Percentiles rank a stretch among this genome's conserved stretches.
Conservation (phyloP, 1,139 yeast species). For the Candida tropicalis region DNA sequence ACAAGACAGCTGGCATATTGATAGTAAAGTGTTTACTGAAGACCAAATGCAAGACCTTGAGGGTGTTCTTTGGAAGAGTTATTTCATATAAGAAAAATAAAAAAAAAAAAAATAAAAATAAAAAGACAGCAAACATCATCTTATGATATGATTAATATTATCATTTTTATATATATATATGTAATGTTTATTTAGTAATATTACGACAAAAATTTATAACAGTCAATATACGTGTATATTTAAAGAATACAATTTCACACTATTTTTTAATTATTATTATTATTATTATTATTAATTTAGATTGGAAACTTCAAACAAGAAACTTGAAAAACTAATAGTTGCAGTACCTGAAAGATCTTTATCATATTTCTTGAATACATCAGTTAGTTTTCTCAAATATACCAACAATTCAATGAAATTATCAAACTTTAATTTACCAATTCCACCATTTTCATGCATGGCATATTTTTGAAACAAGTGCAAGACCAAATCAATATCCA, state of each 20-base stretch:
- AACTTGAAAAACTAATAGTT: conserved; percentile 76
- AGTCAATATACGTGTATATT: neutral
- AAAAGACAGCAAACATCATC: too few relatives aligned
- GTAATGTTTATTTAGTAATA: neutral
- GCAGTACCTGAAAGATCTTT: conserved; percentile 76
- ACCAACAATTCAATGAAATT: conserved; percentile 80
- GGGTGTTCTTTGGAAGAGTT: conserved; percentile 93
- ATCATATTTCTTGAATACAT: conserved; percentile 77
- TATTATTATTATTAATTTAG: conserved; percentile 18
- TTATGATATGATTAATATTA: too few relatives aligned
- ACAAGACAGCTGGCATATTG: conserved; percentile 97
- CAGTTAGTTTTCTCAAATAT: conserved; percentile 75
- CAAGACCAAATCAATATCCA: conserved; percentile 62
- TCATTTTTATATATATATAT: neutral
- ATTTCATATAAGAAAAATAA: conserved; percentile 66
- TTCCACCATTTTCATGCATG: conserved; percentile 34
- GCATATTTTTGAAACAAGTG: conserved; percentile 65
- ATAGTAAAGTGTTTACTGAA: conserved; percentile 70
- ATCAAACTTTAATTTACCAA: conserved; percentile 74
- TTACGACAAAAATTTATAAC: neutral
- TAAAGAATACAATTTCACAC: neutral
- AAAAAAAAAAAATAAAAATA: neutral
- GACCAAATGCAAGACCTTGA: conserved; percentile 89
- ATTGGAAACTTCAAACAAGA: conserved; percentile 63
- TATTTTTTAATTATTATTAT: neutral